Evolutionary conservation across 768 basidiomycete species (phyloP).

Genomic region (Pulveroboletus sp.): DNA sequence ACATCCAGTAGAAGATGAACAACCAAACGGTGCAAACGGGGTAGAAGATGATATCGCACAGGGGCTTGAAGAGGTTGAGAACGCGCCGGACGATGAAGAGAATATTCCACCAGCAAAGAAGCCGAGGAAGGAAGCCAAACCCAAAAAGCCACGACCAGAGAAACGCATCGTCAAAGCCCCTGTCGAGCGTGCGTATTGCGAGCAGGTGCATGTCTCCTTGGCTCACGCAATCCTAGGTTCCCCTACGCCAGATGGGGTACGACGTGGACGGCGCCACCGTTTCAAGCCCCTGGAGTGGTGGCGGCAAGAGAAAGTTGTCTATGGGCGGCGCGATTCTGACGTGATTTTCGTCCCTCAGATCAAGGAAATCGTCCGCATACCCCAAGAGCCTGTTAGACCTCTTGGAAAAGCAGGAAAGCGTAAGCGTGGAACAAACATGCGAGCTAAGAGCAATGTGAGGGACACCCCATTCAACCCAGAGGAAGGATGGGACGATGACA

Average conservation of each 20-base stretch:
- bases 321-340: slow-evolving; percentile 58
- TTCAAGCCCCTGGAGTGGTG: slow-evolving; percentile 84
- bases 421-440: slow-evolving; percentile 26
- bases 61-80: slow-evolving; percentile 45
- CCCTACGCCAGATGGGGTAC: slow-evolving; percentile 45
- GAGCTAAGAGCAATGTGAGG: slow-evolving; percentile 37
- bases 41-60: slow-evolving; percentile 44
- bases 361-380: slow-evolving; percentile 58
- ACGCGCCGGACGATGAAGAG: slow-evolving; percentile 50
- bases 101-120: slow-evolving; percentile 29
- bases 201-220: background rate
- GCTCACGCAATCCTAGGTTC: slow-evolving; percentile 22
- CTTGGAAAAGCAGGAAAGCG: slow-evolving; percentile 42
- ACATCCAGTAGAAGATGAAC: slow-evolving; percentile 13
- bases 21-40: slow-evolving; percentile 20
- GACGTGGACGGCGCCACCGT: slow-evolving; percentile 68
- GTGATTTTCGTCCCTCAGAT: slow-evolving; percentile 61
- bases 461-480: slow-evolving; percentile 46
- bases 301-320: slow-evolving; percentile 89
- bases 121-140: slow-evolving; percentile 26
- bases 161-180: slow-evolving; percentile 15
- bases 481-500: slow-evolving; percentile 86
- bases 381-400: slow-evolving; percentile 47
- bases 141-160: slow-evolving; percentile 24
- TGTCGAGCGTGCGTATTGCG: slow-evolving; percentile 24